Evolutionary conservation across 1,139 yeast genomes (phyloP), one percentile per base, ranked within the genome.

Genomic region (Saccharomyces hybrid): DNA sequence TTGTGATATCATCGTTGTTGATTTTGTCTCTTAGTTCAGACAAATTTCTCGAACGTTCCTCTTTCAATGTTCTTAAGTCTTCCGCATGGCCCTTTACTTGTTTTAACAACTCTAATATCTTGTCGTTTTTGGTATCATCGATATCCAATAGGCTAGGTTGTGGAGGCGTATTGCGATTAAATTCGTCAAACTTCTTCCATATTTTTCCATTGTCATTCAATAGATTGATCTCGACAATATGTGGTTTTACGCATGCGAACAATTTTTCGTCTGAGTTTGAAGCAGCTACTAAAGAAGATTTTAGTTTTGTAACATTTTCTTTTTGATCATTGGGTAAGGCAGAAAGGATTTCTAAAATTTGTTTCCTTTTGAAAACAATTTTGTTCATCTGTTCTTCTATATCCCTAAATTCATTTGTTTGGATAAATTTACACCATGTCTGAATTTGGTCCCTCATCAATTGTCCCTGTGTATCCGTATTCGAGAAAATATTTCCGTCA

Each of bases 1-100:
- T 84, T 0, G 96, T 85, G 52, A 91, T 89, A 66, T 93, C 97
- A 69, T 93, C 99, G 23, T 79, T 76, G 63, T 85, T 95, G 46
- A 88, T 84, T 53, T 80, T 80, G 6, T 75, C 77, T 66, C 89
- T 90, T 65, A 91, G 76, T 51, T 83, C 88, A 2, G 76, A 76
- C 48, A 88, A 74, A 2, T 85, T 76, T 48, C 81, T 76, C 20
- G 73, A 70, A 53, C 95, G 82, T 64, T 86, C 93, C 32, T 79
- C 74, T 62, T 76, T 77, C 56, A 83, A 78, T 62, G 57, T 74
- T 77, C 59, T 80, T 73, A 54, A 80, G 70, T 50, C 74, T 28
- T 80, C 79, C 53, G 82, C 80, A 23, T 81, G 66, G 13, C 71
- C 68, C 47, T 73, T 73, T 26, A 84, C 73, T 47, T 70, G 70